phyloP scores from a whole-genome alignment of 1,284 basidiomycete genomes.

The Malassezia furfur region DNA sequence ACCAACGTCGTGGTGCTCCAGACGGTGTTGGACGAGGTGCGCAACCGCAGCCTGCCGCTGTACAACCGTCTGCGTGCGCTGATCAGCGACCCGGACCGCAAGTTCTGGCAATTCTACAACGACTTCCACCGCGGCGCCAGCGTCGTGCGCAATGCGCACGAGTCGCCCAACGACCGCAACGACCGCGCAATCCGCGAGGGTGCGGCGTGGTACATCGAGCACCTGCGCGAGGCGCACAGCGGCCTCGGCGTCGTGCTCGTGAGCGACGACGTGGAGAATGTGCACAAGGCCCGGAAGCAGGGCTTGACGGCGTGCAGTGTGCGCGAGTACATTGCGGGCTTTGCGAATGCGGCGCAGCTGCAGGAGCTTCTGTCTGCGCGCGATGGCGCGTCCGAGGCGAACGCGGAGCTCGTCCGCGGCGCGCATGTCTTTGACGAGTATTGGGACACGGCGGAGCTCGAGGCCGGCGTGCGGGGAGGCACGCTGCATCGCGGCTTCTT shows the following conservation, averaged over 20 bases:
- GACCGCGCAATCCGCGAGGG: slow-evolving; percentile 42
- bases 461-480: slow-evolving; percentile 76
- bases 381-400: slow-evolving; percentile 12
- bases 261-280: slow-evolving; percentile 76
- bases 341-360: slow-evolving; percentile 33
- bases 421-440: slow-evolving; percentile 57
- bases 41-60: slow-evolving; percentile 83
- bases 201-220: slow-evolving; percentile 36
- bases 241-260: slow-evolving; percentile 38
- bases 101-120: slow-evolving; percentile 41
- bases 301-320: slow-evolving; percentile 36
- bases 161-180: slow-evolving; percentile 45
- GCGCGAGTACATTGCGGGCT: slow-evolving; percentile 41
- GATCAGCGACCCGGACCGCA: slow-evolving; percentile 41
- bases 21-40: slow-evolving; percentile 89
- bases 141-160: slow-evolving; percentile 26
- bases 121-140: slow-evolving; percentile 32
- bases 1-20: slow-evolving; percentile 65
- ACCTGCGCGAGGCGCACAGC: slow-evolving; percentile 25
- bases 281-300: slow-evolving; percentile 53
- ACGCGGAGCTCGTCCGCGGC: neutral
- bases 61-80: slow-evolving; percentile 57
- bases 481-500: slow-evolving; percentile 84
- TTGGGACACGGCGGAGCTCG: slow-evolving; percentile 62
- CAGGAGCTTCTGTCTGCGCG: slow-evolving; percentile 40